Evolutionary conservation across 2,329 filamentous ascomycete genomes (phyloP).

Genomic region (Domatiomyces globalis): DNA sequence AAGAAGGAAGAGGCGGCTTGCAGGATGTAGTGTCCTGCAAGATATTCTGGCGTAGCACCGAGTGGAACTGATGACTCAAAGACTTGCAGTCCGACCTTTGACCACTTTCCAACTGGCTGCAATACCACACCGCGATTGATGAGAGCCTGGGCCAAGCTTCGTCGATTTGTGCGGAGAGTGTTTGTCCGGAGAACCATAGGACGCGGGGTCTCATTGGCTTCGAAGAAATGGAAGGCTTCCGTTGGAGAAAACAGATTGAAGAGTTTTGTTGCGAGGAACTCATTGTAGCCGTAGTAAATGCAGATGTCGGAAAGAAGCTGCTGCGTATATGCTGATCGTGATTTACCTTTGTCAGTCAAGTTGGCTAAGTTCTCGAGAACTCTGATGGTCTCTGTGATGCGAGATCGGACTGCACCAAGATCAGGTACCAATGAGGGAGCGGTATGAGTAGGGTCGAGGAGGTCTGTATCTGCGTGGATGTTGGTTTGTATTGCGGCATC

Average conservation of each 20-base stretch:
- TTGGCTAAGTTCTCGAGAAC: constrained; percentile 80
- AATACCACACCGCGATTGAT: constrained; percentile 95
- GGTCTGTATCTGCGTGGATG: constrained; percentile 61
- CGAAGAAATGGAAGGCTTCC: constrained; percentile 96
- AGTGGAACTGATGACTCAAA: constrained; percentile 82
- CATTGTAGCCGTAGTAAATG: constrained; percentile 91
- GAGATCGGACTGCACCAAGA: constrained; percentile 69
- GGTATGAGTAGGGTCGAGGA: constrained; percentile 45
- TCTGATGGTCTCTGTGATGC: constrained; percentile 86
- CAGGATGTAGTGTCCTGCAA: constrained; percentile 93
- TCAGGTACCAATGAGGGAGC: constrained; percentile 67
- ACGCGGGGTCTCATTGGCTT: constrained; percentile 89
- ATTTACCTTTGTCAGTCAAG: constrained; percentile 63
- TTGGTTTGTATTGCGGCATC: constrained; percentile 85
- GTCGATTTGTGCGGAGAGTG: constrained; percentile 62
- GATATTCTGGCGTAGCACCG: constrained; percentile 91
- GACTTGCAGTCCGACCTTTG: constrained; percentile 89
- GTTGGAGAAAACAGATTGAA: constrained; percentile 81
- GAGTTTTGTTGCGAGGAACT: constrained; percentile 90
- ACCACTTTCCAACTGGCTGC: constrained; percentile 96
- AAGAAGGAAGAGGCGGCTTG: constrained; percentile 95
- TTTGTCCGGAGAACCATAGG: constrained; percentile 96
- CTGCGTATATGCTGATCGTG: constrained; percentile 72
- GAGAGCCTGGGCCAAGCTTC: constrained; percentile 77
- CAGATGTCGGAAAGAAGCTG: constrained; percentile 86